Evolutionary conservation across 345 rosid species (phyloP).

Genomic region (Eucalyptus brandiana): DNA sequence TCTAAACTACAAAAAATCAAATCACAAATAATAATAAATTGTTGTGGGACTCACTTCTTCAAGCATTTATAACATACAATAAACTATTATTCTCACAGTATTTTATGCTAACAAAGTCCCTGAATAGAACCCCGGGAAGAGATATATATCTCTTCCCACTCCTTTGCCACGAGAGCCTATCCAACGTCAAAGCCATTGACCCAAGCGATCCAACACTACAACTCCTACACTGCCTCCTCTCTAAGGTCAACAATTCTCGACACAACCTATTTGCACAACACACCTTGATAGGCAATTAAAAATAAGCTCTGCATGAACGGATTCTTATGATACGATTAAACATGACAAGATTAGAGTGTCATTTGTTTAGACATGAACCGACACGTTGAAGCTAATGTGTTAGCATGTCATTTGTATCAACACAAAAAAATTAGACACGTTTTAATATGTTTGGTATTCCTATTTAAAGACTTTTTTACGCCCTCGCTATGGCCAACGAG

Average conservation of each 20-base stretch:
- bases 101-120: too few species aligned
- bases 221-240: neutral
- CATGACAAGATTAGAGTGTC: neutral
- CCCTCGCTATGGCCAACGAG: fast-evolving
- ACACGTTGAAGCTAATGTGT: neutral
- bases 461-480: neutral
- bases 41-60: too few species aligned
- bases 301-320: neutral
- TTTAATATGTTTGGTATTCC: neutral
- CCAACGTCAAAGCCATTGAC: neutral
- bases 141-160: too few species aligned
- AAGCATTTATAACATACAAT: fast-evolving
- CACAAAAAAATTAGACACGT: neutral
- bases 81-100: too few species aligned
- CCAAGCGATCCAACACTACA: neutral
- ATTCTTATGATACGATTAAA: neutral
- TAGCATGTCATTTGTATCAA: neutral
- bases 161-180: neutral
- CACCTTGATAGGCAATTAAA: neutral
- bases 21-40: too few species aligned
- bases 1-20: too few species aligned
- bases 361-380: neutral
- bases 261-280: neutral
- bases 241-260: neutral
- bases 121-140: fast-evolving